Conservation (phyloP, 1,139 yeast genomes). For the Pichia sp. region DNA sequence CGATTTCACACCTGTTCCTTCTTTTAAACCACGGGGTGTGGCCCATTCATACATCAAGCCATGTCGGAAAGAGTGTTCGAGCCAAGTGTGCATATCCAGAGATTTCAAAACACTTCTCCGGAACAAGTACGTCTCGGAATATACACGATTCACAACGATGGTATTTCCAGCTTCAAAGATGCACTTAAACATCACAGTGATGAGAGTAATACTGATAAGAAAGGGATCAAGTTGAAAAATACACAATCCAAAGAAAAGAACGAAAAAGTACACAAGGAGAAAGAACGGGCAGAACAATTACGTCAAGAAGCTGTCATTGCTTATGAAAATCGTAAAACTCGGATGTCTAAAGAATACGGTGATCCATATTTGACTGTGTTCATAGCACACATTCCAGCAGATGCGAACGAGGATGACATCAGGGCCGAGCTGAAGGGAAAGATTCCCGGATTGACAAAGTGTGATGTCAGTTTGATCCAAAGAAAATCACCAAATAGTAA, state of each 20-base stretch:
- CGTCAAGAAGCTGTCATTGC: constrained; percentile 8
- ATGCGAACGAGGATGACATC: constrained; percentile 66
- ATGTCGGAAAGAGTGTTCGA: constrained; percentile 1
- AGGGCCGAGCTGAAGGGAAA: constrained; percentile 33
- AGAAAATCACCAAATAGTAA: background rate
- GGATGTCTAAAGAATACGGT: constrained; percentile 33
- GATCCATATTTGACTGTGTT: constrained; percentile 83
- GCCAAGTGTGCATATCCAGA: constrained; percentile 5
- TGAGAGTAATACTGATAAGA: background rate
- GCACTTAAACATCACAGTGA: background rate
- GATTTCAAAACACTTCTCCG: constrained; percentile 5
- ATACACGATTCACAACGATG: constrained; percentile 1
- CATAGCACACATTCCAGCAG: constrained; percentile 38
- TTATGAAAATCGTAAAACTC: constrained; percentile 6
- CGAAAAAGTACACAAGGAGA: background rate
- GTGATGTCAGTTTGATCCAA: background rate
- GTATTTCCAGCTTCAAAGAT: background rate
- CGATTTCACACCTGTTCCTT: too few relatives aligned
- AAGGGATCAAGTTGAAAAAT: too few relatives aligned
- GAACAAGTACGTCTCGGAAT: constrained; percentile 3
- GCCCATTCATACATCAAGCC: too few relatives aligned
- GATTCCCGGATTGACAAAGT: background rate
- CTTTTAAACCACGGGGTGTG: too few relatives aligned
- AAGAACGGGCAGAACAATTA: background rate
- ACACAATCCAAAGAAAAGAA: background rate